Base-by-base conservation (phyloP, 169 alveolate species). In the Plasmodium coatneyi region DNA sequence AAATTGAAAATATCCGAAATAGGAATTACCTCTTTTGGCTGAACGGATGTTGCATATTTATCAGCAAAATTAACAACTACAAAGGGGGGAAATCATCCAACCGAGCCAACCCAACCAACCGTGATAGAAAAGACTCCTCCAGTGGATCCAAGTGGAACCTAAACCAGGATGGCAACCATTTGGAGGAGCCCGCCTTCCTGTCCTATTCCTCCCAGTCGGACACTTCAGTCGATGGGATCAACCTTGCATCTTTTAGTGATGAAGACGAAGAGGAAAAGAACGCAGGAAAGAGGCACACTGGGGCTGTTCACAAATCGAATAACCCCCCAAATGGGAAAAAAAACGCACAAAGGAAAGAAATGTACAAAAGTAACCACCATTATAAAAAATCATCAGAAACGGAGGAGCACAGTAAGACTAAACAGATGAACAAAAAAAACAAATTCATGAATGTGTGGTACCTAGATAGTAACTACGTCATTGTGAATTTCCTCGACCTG, bases 11-110 rank as follows among this genome's bases (percentile, higher is more conserved):
- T 46, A 81, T 91, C 28, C 9, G 92, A 54, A 91, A 91, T 81
- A 80, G 74, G 82, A 81, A 91, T 43, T 91, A 91, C 76, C 70
- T 91, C 32, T 91, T 91, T 34, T 91, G 95, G 95, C 80, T 91
- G 19, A 91, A 91, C 74, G 95, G 92, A 2, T 91, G 92, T 43
- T 81, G 86, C 25, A 71, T 91, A 71, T 91, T 91, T 43, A 91
- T 91, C 28, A 82, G 92, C 41, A 80, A 80, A 91, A 91, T 91
- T 71, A 91, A 91, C 54, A 91, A 81, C 82, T 81, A 16, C 34
- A 91, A 81, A 56, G 52, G 74, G 82, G 54, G 41, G 30, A 70
- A 49, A 81, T 1, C 74, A 5, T 22, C 34, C n/a, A 66, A 39
- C 46, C 43, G 1, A 1, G 39, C 43, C 34, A 79, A 54, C 30